A percentile compares a stretch with the other conserved stretches of the same genome.
These are phyloP conservation scores for Cutaneotrichosporon dermatis DNA, from an alignment of 1,284 basidiomycete species.

Conservation along the genomic window DNA sequence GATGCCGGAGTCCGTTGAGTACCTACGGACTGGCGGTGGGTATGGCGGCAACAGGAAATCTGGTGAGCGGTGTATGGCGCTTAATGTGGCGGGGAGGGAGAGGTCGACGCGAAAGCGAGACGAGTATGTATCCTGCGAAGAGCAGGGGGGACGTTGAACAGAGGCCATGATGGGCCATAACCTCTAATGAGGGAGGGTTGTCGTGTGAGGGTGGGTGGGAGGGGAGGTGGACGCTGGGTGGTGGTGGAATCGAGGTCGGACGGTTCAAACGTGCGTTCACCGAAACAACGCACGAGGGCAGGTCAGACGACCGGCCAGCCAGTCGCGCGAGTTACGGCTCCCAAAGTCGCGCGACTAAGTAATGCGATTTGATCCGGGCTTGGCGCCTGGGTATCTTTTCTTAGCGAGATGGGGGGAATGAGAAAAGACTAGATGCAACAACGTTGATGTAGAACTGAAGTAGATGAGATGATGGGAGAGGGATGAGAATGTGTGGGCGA, in stretches of 20 bases:
- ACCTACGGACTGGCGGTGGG: no score
- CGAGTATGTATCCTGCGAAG: conserved; percentile 4
- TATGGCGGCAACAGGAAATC: no score
- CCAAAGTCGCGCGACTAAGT: background rate
- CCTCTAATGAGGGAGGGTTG: background rate
- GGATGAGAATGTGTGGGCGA: no score
- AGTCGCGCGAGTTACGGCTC: background rate
- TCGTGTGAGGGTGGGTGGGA: conserved; percentile 4
- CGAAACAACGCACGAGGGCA: conserved; percentile 6
- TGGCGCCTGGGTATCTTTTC: no score
- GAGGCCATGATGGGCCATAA: conserved; percentile 2
- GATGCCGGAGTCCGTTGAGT: background rate
- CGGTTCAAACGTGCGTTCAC: conserved; percentile 5
- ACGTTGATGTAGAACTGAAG: no score
- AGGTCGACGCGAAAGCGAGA: background rate
- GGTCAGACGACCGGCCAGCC: background rate
- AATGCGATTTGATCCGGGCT: background rate
- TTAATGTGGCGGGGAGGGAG: background rate
- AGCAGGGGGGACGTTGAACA: background rate
- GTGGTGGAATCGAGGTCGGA: background rate
- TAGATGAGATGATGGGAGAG: no score
- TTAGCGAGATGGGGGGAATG: no score
- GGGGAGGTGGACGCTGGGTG: background rate
- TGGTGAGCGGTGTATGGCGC: no score
- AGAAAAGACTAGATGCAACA: no score